A percentile compares a stretch with the other conserved stretches of the same genome.
Evolutionary conservation across 805 yeast genomes (phyloP).

Genomic region (Metschnikowia matae): DNA sequence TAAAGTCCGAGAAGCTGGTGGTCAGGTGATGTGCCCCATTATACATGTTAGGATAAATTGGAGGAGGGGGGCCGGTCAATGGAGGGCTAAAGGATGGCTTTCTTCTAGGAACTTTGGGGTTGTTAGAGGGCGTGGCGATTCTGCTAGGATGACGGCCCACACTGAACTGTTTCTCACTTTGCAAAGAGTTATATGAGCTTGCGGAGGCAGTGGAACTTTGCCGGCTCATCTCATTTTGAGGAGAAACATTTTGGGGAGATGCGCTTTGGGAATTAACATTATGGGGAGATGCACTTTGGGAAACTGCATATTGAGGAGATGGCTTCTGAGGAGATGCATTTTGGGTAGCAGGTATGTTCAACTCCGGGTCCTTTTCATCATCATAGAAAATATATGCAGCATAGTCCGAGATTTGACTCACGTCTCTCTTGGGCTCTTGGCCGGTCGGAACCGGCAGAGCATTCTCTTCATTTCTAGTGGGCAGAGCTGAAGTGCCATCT

Average conservation of each 20-base stretch:
- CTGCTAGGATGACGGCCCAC: conserved; percentile 14
- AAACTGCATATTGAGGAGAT: too few relatives aligned
- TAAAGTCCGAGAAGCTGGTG: neutral
- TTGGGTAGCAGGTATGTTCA: too few relatives aligned
- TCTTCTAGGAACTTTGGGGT: neutral
- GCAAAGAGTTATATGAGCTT: conserved; percentile 29
- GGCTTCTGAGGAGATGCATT: neutral
- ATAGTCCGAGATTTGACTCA: conserved; percentile 16
- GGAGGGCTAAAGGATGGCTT: conserved; percentile 13
- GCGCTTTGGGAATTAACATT: neutral
- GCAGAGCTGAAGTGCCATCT: neutral
- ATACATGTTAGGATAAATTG: conserved; percentile 8
- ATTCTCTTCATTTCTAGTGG: neutral
- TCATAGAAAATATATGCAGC: conserved; percentile 13
- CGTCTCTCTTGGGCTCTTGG: neutral
- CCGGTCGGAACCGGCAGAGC: neutral
- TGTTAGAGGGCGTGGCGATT: conserved; percentile 10
- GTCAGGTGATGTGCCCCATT: neutral
- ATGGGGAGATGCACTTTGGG: too few relatives aligned
- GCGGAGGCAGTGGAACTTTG: conserved; percentile 8
- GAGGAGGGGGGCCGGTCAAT: conserved; percentile 19
- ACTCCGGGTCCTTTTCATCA: neutral
- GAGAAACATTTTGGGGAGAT: neutral
- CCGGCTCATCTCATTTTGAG: neutral
- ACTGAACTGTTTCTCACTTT: conserved; percentile 23